A percentile compares a stretch with the other conserved stretches of the same genome.
Conservation (phyloP, 768 basidiomycete genomes). For the Lanmaoa pseudosensibilis region DNA sequence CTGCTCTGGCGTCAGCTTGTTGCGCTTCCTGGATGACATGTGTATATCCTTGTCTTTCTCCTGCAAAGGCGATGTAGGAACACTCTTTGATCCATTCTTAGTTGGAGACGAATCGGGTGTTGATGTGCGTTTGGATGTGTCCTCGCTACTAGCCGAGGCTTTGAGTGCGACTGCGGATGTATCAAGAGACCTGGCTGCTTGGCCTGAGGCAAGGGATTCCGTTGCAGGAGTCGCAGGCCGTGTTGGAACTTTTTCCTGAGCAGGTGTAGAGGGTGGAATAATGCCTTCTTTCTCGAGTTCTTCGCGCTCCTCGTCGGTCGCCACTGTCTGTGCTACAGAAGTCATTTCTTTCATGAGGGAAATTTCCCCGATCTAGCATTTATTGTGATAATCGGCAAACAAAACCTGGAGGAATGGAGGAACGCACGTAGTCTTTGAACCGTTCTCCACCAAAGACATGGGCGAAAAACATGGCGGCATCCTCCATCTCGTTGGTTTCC, state of each 20-base stretch:
- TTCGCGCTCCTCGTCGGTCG: conserved; percentile 90
- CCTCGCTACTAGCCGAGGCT: conserved; percentile 21
- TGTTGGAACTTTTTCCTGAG: conserved; percentile 14
- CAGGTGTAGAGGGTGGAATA: conserved; percentile 21
- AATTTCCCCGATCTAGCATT: conserved; percentile 88
- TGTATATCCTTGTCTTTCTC: conserved; percentile 43
- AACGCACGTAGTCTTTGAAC: conserved; percentile 82
- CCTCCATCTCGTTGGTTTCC: conserved; percentile 82
- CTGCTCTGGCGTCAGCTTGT: conserved; percentile 77
- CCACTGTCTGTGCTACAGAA: conserved; percentile 78
- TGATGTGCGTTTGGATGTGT: conserved; percentile 14
- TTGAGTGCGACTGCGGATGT: conserved; percentile 18
- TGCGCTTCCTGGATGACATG: conserved; percentile 32
- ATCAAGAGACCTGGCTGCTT: conserved; percentile 9
- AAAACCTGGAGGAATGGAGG: background rate
- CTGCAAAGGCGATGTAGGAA: conserved; percentile 26
- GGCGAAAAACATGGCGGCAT: conserved; percentile 93
- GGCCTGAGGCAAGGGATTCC: conserved; percentile 9
- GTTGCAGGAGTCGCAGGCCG: conserved; percentile 20
- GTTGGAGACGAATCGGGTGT: conserved; percentile 17
- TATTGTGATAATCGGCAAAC: background rate
- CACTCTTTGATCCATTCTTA: conserved; percentile 24
- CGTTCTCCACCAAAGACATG: conserved; percentile 95
- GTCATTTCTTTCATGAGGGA: conserved; percentile 94
- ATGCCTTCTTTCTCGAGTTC: conserved; percentile 77